Base-by-base conservation (phyloP, 176 grass and related monocot species). In the Oryza officinalis region DNA sequence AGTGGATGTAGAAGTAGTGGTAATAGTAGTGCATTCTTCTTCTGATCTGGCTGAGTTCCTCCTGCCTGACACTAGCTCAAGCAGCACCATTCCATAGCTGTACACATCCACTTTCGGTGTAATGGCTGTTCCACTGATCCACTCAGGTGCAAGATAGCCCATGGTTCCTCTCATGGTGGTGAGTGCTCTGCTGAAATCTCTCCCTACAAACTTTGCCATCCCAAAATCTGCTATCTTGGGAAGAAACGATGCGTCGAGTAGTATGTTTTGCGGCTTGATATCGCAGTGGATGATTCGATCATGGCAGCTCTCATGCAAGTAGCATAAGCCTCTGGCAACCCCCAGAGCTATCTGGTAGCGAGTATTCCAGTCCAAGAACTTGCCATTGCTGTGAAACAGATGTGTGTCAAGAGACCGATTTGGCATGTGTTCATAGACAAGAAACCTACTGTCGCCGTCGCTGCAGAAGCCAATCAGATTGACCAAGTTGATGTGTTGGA, bases 221-320 rank as follows among this genome's bases (percentile, higher is more conserved):
- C 90, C 86, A 11, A 92, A 92, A 45, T 92, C 90, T 15, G 90
- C 82, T 14, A 88, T 27, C 66, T 86, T 88, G 0, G 90, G 78
- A 13, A 64, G 8, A 22, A 88, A 35, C 13, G 83, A 37, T 32
- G 46, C 71, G 57, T 86, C 86, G 27, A 92, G 79, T 0, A 92
- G 79, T 30, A 92, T 83, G 63, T 92, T 92, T 69, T 92, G 67
- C n/a, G 90, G 90, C 68, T 92, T 92, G 5, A 92, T 81, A 17
- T 92, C 90, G 4, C 86, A 92, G 31, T 88, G 90, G 76, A 92
- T 83, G 46, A 92, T 88, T 50, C 81, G 52, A 13, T 92, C 83
- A 10, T 74, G 63, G 78, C 90, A 92, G 15, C 80, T 23, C 63
- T 88, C 86, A 17, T 92, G 86, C n/a, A 92, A 67, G 71, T 88